phyloP scores from a whole-genome alignment of 2,329 filamentous ascomycete species.

The Epichloe elymi region DNA sequence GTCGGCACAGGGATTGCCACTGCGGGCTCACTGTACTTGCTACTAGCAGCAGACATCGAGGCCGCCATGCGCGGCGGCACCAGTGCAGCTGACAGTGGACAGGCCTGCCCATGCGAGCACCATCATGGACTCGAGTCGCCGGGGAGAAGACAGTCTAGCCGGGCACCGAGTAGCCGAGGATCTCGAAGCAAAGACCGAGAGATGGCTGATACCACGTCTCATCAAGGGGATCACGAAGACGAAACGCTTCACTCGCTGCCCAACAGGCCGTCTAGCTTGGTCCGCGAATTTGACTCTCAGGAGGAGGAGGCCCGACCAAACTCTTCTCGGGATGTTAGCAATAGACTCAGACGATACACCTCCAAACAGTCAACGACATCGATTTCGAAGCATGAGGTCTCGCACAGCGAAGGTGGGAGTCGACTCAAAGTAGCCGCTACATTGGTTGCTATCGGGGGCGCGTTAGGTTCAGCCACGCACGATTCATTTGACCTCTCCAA shows the following conservation, averaged over 20 bases:
- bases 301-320: background rate
- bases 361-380: background rate
- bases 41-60: conserved; percentile 25
- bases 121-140: background rate
- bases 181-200: background rate
- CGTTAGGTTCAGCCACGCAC: conserved; percentile 32
- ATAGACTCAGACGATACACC: background rate
- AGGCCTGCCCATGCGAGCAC: conserved; percentile 10
- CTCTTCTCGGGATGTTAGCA: background rate
- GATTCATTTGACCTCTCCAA: conserved; percentile 35
- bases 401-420: conserved; percentile 11
- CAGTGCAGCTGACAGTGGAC: background rate
- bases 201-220: background rate
- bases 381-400: background rate
- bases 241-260: background rate
- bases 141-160: background rate
- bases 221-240: background rate
- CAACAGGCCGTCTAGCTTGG: background rate
- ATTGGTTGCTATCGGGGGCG: conserved; percentile 29
- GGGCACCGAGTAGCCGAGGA: background rate
- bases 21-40: conserved; percentile 44
- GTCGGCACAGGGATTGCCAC: conserved; percentile 44
- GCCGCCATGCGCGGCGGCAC: conserved; percentile 6
- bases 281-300: background rate
- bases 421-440: conserved; percentile 29